Evolutionary conservation across 805 yeast genomes (phyloP), one percentile per base, ranked within the genome.

Genomic region (Nakazawaea pomicola): DNA sequence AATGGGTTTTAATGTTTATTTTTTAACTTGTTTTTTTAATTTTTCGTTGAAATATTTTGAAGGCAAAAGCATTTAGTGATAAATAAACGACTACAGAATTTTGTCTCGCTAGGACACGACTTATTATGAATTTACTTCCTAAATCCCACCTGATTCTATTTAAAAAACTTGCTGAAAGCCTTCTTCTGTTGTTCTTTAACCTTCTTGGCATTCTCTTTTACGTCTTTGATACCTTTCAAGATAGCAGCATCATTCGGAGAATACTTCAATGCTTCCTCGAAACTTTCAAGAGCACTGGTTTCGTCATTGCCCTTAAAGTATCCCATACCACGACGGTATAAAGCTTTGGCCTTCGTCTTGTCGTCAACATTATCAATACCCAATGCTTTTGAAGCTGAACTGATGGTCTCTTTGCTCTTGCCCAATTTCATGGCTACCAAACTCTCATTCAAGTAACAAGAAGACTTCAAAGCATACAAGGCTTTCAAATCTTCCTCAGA

Each of bases 241-340:
- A 90, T 80, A 6, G 83, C 95, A 2, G 74, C 76, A 54, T 90
- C 97, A 17, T 67, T 64, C 25, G 93, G 95, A 25, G 81, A 74
- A 29, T 74, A 60, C 42, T 68, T 62, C 19, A 76, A 61, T 0
- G 97, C 96, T 46, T 69, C 66, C 49, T 78, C 75, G 43, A 89
- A 72, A 46, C 81, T 83, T 10, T 58, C 62, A 38, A 82, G 64
- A 0, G 96, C 95, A 43, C 68, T 73, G 23, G 82, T 91, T 40
- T 78, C 81, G 54, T 85, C 80, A 54, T 82, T 82, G 17, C 70
- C 64, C 7, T 73, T 61, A 45, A 76, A 61, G 53, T 78, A 72
- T 1, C 93, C 96, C 55, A 74, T 65, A 28, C 95, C 96, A 60
- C 91, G 80, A 59, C 98, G 80, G 67, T 80, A 90, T 33, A 76